Base-by-base conservation (phyloP, 2,329 filamentous ascomycete species). In the Paramyrothecium sp. region DNA sequence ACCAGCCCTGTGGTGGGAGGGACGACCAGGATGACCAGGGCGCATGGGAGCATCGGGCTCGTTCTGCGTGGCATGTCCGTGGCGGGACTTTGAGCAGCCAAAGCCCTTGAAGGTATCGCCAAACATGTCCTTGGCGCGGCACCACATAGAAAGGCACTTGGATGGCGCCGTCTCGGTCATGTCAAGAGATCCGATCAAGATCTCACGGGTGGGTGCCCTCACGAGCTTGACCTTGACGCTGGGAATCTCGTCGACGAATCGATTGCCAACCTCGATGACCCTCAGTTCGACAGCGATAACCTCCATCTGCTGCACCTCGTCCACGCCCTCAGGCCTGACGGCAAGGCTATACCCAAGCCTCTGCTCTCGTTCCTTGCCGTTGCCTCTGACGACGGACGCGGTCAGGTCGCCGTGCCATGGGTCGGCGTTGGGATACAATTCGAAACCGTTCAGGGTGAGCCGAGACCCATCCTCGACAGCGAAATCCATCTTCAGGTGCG, bases 191-290 rank as follows among this genome's bases (percentile, higher is more conserved):
- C 74, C 78, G 61, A 90, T 84, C 69, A 84, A 71, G 41, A 89
- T 74, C 52, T 82, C 80, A 55, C 80, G 80, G 17, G 72, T 72
- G 3, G 79, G 76, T 1, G 82, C 84, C 75, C 87, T 83, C 69
- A 91, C 76, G 19, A 91, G 75, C 63, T 82, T 83, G 50, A 90
- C 75, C 50, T 82, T 80, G 57, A 91, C 77, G 26, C 74, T 74
- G 41, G 83, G 80, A 22, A 87, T 75, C 22, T 73, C 78, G 49
- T 82, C 73, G 55, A 89, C 71, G 58, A 86, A 84, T 48, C 76
- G 73, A 54, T 78, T 71, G 57, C 83, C 84, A 23, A 89, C 81
- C 67, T 86, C 81, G 58, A 86, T 78, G 59, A 90, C 80, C 61
- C 84, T 78, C 41, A 89, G 72, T 60, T 83, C 77, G 57, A 89